Conservation (phyloP, 2,329 filamentous ascomycete species). For the Macrophomina phaseolina region DNA sequence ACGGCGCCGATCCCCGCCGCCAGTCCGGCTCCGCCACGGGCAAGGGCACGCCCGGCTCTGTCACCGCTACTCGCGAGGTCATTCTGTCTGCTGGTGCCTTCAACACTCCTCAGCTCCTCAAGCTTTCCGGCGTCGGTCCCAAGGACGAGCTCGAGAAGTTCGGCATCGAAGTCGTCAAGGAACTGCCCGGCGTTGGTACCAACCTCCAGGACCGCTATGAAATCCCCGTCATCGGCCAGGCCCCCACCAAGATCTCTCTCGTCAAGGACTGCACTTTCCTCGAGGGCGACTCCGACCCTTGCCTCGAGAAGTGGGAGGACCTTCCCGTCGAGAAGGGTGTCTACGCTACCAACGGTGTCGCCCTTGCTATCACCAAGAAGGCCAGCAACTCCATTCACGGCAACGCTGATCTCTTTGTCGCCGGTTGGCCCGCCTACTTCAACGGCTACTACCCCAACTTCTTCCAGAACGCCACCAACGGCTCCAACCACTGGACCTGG, state of each 20-base stretch:
- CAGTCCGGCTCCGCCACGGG: conserved; percentile 30
- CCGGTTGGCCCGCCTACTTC: conserved; percentile 62
- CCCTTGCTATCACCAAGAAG: conserved; percentile 54
- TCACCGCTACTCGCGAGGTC: conserved; percentile 52
- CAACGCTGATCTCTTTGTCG: conserved; percentile 53
- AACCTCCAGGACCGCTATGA: conserved; percentile 69
- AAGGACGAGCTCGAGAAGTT: conserved; percentile 57
- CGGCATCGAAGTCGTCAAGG: conserved; percentile 59
- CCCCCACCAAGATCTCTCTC: conserved; percentile 42
- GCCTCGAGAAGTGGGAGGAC: conserved; percentile 43
- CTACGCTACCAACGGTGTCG: conserved; percentile 59
- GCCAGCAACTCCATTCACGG: conserved; percentile 52
- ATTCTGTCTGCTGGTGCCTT: conserved; percentile 61
- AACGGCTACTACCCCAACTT: conserved; percentile 63
- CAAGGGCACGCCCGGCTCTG: conserved; percentile 48
- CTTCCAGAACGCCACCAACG: conserved; percentile 51
- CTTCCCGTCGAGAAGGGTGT: conserved; percentile 43
- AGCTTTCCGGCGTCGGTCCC: conserved; percentile 69
- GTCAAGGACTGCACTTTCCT: conserved; percentile 44
- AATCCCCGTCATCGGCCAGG: conserved; percentile 58
- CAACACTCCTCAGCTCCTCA: conserved; percentile 69
- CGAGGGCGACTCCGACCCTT: conserved; percentile 45
- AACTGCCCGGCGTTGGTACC: conserved; percentile 67
- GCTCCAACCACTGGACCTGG: conserved; percentile 55
- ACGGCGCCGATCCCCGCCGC: conserved; percentile 45